These are phyloP conservation scores for Salix dunnii DNA, from an alignment of 345 rosid genomes.

Conservation along the genomic window DNA sequence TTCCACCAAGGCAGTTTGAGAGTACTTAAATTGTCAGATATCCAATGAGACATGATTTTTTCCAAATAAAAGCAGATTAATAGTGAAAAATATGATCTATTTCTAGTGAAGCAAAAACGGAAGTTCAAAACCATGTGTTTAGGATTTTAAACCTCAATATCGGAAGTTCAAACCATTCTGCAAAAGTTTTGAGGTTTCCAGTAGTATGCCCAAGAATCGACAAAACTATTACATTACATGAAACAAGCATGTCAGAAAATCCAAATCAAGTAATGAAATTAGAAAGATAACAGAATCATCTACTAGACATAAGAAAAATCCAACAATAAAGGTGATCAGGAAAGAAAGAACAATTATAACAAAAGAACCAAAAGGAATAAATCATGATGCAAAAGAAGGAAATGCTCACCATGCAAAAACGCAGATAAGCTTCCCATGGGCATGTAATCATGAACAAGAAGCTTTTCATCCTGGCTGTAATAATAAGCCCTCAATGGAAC, in stretches of 20 bases:
- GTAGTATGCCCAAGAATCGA: not conserved
- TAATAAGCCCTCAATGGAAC: slow-evolving; percentile 41
- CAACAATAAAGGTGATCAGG: not conserved
- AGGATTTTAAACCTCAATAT: too few relatives aligned
- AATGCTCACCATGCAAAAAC: slow-evolving; percentile 39
- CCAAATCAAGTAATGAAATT: not conserved
- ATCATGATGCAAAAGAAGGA: not conserved
- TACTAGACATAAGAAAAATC: not conserved
- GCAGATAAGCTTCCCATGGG: slow-evolving; percentile 49
- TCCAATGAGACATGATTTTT: not conserved
- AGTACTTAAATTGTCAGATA: not conserved
- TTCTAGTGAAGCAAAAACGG: too few relatives aligned
- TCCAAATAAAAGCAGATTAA: not conserved
- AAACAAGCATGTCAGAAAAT: not conserved
- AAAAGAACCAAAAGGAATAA: not conserved
- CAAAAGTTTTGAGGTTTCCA: not conserved
- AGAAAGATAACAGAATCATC: not conserved
- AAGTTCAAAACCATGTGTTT: not conserved
- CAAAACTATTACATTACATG: not conserved
- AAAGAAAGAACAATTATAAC: not conserved
- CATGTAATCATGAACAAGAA: slow-evolving; percentile 46
- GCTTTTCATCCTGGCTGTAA: slow-evolving; percentile 42
- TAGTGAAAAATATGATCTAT: too few relatives aligned
- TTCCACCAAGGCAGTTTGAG: not conserved
- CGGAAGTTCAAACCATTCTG: too few relatives aligned